Base-by-base conservation (phyloP, 2,329 filamentous ascomycete genomes). In the Colletotrichum eremochloae region DNA sequence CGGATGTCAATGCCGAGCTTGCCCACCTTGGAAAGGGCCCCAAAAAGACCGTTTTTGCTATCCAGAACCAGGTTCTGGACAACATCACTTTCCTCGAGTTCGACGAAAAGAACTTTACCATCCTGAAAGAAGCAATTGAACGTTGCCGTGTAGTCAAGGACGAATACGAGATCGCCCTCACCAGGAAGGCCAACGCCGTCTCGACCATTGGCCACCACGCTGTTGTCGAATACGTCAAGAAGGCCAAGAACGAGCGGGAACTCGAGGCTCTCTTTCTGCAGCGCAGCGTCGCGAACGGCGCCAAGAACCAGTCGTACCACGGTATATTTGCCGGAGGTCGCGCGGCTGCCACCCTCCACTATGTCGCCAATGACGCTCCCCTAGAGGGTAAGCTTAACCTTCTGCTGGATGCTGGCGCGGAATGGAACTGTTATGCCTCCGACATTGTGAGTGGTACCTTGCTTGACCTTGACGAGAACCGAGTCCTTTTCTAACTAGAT, bases 301-400 rank as follows among this genome's bases (percentile, higher is more conserved):
- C 93, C 64, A 92, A 91, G 79, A 91, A 96, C 77, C 94, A 97
- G 85, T 92, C 96, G 1, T 98, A 98, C 82, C 90, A 93, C 75
- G 92, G 92, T 72, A 98, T 98, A 77, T 91, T 96, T 24, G 96
- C 94, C 0, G 89, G 90, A 44, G 96, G 96, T 14, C 88, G 90
- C 6, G 92, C 93, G 20, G 95, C 93, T 0, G 94, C 95, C 6
- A 96, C 94, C 1, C 87, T 98, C 44, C 96, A 98, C 83, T 98
- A 98, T 77, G 90, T 94, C 33, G 89, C 92, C 78, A 97, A 97
- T 80, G 86, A 95, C 75, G 87, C 92, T 78, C 86, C 91, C 0
- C 83, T 96, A 46, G 82, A 84, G 0, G 90, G 90, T 55, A 95
- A 96, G 83, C 89, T 94, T 67, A 92, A 97, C 77, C 83, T 98